Evolutionary conservation across 2,329 filamentous ascomycete species (phyloP), one percentile per base, ranked within the genome.

Genomic region (Geosmithia flava): DNA sequence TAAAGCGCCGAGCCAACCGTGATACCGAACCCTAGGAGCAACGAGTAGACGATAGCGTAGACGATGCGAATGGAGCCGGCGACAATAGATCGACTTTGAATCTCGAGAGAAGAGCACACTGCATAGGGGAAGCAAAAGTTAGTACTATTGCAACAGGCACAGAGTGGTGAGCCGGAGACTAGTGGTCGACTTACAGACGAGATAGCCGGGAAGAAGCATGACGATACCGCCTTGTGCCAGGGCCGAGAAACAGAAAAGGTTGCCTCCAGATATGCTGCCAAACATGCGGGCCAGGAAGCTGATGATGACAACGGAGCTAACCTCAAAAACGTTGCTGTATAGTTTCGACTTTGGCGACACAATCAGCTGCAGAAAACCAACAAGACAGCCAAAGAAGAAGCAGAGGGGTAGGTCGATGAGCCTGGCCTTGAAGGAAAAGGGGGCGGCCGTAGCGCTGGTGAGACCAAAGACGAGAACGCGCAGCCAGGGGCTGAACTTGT

Each of bases 1-100:
- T 82, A 84, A 15, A 85, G 68, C 0, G 77, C 71, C 0, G 79
- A 74, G 16, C 81, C 81, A 30, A 85, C 76, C 1, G 82, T 85
- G 53, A 87, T 83, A 13, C 83, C 83, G 56, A 85, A 87, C 1
- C 82, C 83, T 3, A 87, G 74, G 50, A 87, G 81, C 1, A 87
- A 69, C 0, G 81, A 83, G 62, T 86, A 87, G 50, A 87, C 81
- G 54, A 87, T 80, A 30, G 83, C 80, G 54, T 86, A 87, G 11
- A 87, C 81, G 67, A 87, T 83, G 20, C 83, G 80, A 20, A 87
- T 83, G 0, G 81, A 85, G 0, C 83, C 83, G 0, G 83, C 80
- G 0, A 87, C 76, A 47, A 87, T 74, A 52, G 80, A 80, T 47
- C 78, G 77, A 20, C 79, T 83, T 54, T 87, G 83, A 0, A 87